Percentiles rank a stretch among this genome's conserved stretches.
These are phyloP conservation scores for Fagopyrum tataricum DNA, from an alignment of 148 eudicot genomes.

Conservation along the genomic window DNA sequence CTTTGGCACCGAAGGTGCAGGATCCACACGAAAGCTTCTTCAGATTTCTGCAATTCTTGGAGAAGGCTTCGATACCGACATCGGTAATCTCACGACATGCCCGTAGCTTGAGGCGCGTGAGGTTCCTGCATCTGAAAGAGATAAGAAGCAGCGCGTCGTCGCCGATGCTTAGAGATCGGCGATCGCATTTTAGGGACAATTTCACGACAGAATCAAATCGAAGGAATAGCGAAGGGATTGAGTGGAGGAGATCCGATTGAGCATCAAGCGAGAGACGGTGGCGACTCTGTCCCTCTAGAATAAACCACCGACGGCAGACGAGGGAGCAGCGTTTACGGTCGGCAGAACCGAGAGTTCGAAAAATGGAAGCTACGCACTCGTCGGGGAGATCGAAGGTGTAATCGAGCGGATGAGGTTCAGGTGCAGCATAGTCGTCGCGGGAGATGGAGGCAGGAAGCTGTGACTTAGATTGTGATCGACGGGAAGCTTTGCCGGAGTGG, in stretches of 20 bases:
- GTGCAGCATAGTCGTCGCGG: background rate
- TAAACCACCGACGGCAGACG: slow-evolving; percentile 48
- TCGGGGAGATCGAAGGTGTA: slow-evolving; percentile 35
- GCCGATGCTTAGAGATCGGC: slow-evolving; percentile 39
- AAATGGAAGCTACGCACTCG: slow-evolving; percentile 35
- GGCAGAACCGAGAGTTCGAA: slow-evolving; percentile 30
- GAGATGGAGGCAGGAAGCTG: background rate
- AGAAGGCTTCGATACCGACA: slow-evolving; percentile 29
- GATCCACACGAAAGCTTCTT: slow-evolving; percentile 46
- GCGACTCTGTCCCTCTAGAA: slow-evolving; percentile 44
- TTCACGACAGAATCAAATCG: slow-evolving; percentile 54
- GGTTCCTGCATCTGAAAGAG: slow-evolving; percentile 30
- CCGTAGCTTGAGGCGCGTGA: slow-evolving; percentile 44
- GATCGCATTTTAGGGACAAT: slow-evolving; percentile 47
- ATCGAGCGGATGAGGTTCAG: slow-evolving; percentile 17
- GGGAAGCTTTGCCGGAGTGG: background rate
- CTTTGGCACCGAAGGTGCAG: slow-evolving; percentile 44
- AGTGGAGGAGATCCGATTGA: slow-evolving; percentile 20
- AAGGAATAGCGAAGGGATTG: slow-evolving; percentile 23
- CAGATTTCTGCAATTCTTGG: slow-evolving; percentile 36
- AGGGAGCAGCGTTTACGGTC: slow-evolving; percentile 40
- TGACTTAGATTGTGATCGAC: background rate
- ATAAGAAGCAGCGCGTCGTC: slow-evolving; percentile 35
- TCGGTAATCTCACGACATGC: slow-evolving; percentile 46
- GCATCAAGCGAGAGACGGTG: slow-evolving; percentile 47